A percentile compares a stretch with the other conserved stretches of the same genome.
Conservation (phyloP, 1,284 basidiomycete genomes). For the Boletus sp. region DNA sequence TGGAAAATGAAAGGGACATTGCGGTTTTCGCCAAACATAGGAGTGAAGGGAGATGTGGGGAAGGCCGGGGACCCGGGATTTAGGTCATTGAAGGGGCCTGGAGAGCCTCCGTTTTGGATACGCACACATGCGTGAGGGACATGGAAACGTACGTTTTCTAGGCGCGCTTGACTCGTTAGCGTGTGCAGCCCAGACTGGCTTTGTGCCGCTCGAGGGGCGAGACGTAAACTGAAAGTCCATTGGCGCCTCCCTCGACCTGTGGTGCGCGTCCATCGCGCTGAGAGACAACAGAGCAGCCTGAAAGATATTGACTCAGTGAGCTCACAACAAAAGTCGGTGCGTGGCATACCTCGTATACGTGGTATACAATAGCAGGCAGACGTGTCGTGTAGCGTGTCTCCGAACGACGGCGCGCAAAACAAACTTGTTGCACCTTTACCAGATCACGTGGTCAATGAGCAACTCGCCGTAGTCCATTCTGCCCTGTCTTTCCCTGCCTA, state of each 20-base stretch:
- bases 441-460: constrained; percentile 24
- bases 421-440: constrained; percentile 14
- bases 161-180: constrained; percentile 47
- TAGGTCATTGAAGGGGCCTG: constrained; percentile 55
- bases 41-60: constrained; percentile 39
- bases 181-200: constrained; percentile 53
- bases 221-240: constrained; percentile 77
- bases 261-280: constrained; percentile 28
- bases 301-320: background rate
- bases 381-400: constrained; percentile 10
- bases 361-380: background rate
- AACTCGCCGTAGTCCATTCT: no score
- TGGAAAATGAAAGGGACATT: constrained; percentile 71
- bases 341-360: constrained; percentile 20
- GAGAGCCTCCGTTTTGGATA: constrained; percentile 11
- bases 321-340: background rate
- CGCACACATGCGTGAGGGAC: constrained; percentile 21
- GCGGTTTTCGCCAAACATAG: constrained; percentile 57
- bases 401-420: constrained; percentile 15
- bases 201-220: constrained; percentile 44
- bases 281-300: background rate
- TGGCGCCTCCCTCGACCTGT: constrained; percentile 67
- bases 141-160: constrained; percentile 57
- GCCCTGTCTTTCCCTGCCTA: background rate
- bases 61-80: constrained; percentile 44